phyloP scores from a whole-genome alignment of 441 rosid genomes.

The Adansonia grandidieri region DNA sequence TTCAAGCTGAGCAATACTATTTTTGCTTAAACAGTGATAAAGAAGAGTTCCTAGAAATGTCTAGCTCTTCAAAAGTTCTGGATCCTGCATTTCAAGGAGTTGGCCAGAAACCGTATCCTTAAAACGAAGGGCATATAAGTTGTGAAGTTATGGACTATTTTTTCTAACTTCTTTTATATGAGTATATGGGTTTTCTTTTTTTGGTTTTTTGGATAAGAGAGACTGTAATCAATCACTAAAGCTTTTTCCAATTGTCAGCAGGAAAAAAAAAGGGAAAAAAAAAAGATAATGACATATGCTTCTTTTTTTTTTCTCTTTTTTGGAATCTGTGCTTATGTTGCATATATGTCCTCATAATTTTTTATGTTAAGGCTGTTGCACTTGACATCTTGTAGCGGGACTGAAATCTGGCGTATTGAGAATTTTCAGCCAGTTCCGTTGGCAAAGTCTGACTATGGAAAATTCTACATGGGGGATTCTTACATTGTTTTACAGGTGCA shows the following conservation, averaged over 20 bases:
- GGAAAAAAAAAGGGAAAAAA: background rate
- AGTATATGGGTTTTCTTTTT: background rate
- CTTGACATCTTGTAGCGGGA: constrained; percentile 76
- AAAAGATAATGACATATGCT: background rate
- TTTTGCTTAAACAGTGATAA: constrained; percentile 29
- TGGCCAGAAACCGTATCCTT: constrained; percentile 94
- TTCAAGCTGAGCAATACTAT: constrained; percentile 29
- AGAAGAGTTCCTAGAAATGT: constrained; percentile 54
- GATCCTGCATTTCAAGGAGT: constrained; percentile 97
- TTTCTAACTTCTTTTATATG: background rate
- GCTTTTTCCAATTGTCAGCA: constrained; percentile 17
- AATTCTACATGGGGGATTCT: constrained; percentile 90
- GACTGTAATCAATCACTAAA: background rate
- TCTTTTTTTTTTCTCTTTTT: background rate
- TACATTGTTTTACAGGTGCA: constrained; percentile 93
- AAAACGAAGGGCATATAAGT: constrained; percentile 12
- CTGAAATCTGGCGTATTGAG: constrained; percentile 97
- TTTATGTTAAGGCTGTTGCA: constrained; percentile 36
- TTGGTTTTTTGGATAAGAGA: background rate
- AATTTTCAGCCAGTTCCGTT: constrained; percentile 83
- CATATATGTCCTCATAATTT: constrained; percentile 20
- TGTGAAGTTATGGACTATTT: background rate
- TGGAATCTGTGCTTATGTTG: constrained; percentile 14
- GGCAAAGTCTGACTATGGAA: constrained; percentile 89
- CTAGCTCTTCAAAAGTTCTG: constrained; percentile 71